These are phyloP conservation scores for Cercospora nicotianae DNA, from an alignment of 2,329 filamentous ascomycete species.

Conservation along the genomic window DNA sequence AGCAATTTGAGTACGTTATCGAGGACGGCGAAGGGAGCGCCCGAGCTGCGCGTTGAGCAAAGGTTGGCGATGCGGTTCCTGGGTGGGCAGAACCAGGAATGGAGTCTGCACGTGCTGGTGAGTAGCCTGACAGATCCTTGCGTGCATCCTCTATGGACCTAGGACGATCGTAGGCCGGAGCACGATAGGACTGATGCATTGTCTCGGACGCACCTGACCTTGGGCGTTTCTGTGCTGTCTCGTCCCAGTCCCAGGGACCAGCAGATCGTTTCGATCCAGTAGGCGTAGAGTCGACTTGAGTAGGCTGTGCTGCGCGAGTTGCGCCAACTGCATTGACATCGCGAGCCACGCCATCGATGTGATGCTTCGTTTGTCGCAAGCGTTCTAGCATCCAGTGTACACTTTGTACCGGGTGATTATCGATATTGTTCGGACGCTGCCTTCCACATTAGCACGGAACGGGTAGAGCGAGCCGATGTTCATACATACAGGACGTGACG, in stretches of 20 bases:
- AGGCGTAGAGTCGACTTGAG: constrained; percentile 17
- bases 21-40: constrained; percentile 34
- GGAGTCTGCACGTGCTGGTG: constrained; percentile 27
- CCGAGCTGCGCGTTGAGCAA: constrained; percentile 15
- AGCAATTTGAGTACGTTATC: constrained; percentile 25
- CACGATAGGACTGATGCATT: constrained; percentile 5
- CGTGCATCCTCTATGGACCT: constrained; percentile 20
- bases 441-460: neutral
- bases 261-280: constrained; percentile 26
- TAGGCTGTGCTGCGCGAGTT: neutral
- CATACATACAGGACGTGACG: neutral
- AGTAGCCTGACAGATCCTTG: constrained; percentile 20
- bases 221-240: constrained; percentile 25
- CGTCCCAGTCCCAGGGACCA: constrained; percentile 23
- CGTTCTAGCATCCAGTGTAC: constrained; percentile 33
- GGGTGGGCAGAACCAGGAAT: constrained; percentile 28
- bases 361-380: constrained; percentile 23
- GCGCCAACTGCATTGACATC: neutral
- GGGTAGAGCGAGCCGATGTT: neutral
- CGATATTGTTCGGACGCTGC: neutral
- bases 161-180: constrained; percentile 20
- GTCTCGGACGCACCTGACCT: constrained; percentile 25
- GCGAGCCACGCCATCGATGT: constrained; percentile 22
- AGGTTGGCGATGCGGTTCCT: constrained; percentile 25
- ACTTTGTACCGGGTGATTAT: constrained; percentile 22